Evolutionary conservation across 345 rosid species (phyloP).

Genomic region (Leavenworthia alabamica): DNA sequence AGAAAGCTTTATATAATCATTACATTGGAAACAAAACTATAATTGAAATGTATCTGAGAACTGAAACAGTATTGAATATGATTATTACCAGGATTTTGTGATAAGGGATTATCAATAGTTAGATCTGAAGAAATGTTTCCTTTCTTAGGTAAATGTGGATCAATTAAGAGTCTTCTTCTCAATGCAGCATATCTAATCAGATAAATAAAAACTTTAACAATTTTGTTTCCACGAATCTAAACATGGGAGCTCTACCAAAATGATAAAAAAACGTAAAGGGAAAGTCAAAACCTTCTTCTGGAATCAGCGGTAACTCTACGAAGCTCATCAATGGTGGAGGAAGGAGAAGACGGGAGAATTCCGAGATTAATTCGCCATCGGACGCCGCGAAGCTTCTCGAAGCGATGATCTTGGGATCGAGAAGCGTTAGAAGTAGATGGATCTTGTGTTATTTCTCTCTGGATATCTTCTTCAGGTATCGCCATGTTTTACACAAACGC

Average conservation of each 20-base stretch:
- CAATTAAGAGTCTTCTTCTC: constrained; percentile 69
- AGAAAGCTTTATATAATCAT: not conserved
- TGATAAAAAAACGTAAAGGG: not conserved
- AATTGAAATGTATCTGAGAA: not conserved
- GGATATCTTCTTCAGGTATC: constrained; percentile 28
- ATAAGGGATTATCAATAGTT: constrained; percentile 80
- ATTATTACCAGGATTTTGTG: constrained; percentile 80
- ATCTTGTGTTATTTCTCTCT: constrained; percentile 14
- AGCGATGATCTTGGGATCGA: constrained; percentile 29
- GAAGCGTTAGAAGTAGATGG: constrained; percentile 16
- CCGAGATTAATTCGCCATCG: constrained; percentile 85
- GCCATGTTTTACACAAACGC: constrained; percentile 1
- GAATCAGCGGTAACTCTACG: constrained; percentile 82
- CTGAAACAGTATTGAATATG: not conserved
- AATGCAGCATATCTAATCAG: constrained; percentile 74
- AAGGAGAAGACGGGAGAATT: constrained; percentile 51
- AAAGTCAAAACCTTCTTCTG: constrained; percentile 58
- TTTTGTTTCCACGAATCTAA: not conserved
- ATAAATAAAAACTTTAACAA: constrained; percentile 4
- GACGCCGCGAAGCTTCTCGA: constrained; percentile 62
- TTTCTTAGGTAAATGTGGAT: constrained; percentile 67
- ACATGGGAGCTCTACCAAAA: not conserved
- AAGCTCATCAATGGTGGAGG: constrained; percentile 67
- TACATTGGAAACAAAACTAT: not conserved
- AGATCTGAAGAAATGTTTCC: constrained; percentile 59